phyloP scores from a whole-genome alignment of 495 filamentous ascomycete genomes.

The Xylaria nigripes region DNA sequence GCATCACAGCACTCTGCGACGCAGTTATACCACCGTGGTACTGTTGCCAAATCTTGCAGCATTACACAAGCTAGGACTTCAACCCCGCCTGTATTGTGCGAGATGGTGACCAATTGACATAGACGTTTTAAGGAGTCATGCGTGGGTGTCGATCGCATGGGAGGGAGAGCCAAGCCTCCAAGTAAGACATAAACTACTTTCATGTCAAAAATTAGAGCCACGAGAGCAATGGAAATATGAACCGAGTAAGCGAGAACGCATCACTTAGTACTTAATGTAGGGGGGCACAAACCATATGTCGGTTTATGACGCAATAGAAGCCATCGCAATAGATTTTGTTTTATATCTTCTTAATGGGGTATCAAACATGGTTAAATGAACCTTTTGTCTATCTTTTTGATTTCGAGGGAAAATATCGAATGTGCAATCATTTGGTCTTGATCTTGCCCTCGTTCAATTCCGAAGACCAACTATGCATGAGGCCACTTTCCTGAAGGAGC shows the following conservation, averaged over 20 bases:
- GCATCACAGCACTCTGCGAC: background rate
- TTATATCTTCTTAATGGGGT: conserved; percentile 2
- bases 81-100: conserved; percentile 7
- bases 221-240: background rate
- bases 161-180: background rate
- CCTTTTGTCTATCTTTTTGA: background rate
- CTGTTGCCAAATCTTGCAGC: conserved; percentile 21
- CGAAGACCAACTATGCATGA: conserved; percentile 18
- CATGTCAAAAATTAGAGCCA: no score
- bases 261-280: background rate
- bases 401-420: background rate
- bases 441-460: conserved; percentile 25
- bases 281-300: background rate
- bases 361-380: conserved; percentile 9
- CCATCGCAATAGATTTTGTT: background rate
- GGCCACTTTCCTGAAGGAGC: conserved; percentile 53
- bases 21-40: conserved; percentile 11
- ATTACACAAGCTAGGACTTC: conserved; percentile 19
- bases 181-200: background rate
- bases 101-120: background rate
- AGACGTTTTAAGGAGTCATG: no score
- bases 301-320: background rate
- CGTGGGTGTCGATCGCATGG: background rate
- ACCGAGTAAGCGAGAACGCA: background rate
- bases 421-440: conserved; percentile 2